These are phyloP conservation scores for Leccinellum rugosiceps DNA, from an alignment of 768 basidiomycete genomes.

Conservation along the genomic window DNA sequence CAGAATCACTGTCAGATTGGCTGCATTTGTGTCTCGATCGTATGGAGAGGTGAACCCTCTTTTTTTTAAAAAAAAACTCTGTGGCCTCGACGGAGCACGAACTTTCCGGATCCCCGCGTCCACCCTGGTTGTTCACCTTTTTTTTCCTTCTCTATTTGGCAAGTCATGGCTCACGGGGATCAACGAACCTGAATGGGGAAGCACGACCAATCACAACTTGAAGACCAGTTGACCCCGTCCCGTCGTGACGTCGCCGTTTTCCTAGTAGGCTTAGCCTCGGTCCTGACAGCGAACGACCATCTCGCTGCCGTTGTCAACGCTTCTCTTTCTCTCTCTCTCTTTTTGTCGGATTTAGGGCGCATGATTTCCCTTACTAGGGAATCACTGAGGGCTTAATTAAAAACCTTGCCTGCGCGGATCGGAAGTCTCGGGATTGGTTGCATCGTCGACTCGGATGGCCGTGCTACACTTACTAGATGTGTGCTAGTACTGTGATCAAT, in stretches of 20 bases:
- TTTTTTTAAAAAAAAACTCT: neutral
- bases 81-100: neutral
- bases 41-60: neutral
- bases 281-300: neutral
- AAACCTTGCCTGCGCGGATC: neutral
- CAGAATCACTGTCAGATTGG: neutral
- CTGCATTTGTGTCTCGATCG: neutral
- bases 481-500: neutral
- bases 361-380: neutral
- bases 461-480: neutral
- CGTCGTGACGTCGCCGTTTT: neutral
- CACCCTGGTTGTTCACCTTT: neutral
- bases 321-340: neutral
- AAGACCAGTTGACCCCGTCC: neutral
- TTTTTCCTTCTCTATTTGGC: neutral
- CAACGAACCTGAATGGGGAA: neutral
- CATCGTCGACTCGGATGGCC: neutral
- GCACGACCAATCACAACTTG: neutral
- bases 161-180: neutral
- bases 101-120: neutral
- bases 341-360: neutral
- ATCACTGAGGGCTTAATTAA: neutral
- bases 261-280: neutral
- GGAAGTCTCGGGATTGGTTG: neutral
- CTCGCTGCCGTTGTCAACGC: neutral